These are phyloP conservation scores for Grosmannia huntii DNA, from an alignment of 2,329 filamentous ascomycete genomes.

Conservation along the genomic window DNA sequence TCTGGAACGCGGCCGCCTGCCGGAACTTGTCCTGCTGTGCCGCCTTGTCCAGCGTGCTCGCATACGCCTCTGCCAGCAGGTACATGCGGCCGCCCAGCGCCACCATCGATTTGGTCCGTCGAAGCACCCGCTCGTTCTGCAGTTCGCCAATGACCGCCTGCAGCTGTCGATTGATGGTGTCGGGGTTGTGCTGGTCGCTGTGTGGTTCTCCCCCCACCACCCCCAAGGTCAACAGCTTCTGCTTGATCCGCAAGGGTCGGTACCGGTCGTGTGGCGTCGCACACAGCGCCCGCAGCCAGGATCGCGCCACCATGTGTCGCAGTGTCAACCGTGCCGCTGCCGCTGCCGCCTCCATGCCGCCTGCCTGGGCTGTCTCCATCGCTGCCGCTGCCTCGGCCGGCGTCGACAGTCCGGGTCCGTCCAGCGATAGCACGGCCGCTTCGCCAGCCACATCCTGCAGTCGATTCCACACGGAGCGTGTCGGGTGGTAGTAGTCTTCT, in stretches of 20 bases:
- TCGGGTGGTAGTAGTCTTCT: conserved; percentile 41
- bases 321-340: not conserved
- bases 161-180: conserved; percentile 28
- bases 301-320: conserved; percentile 9
- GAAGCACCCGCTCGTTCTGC: conserved; percentile 39
- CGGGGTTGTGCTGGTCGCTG: not conserved
- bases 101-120: conserved; percentile 45
- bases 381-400: not conserved
- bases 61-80: conserved; percentile 47
- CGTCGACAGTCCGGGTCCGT: conserved; percentile 1
- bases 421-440: conserved; percentile 26
- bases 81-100: conserved; percentile 48
- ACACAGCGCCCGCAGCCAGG: conserved; percentile 46
- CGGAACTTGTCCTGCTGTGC: conserved; percentile 41
- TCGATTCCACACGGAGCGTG: conserved; percentile 42
- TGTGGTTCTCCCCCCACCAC: conserved; percentile 16
- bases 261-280: conserved; percentile 38
- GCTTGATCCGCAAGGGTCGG: conserved; percentile 32
- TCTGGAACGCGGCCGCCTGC: conserved; percentile 48
- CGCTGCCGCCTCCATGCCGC: not conserved
- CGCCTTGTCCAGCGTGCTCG: conserved; percentile 41
- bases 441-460: conserved; percentile 41
- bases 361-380: not conserved
- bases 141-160: conserved; percentile 35
- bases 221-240: conserved; percentile 36